phyloP scores from a whole-genome alignment of 2,329 filamentous ascomycete genomes.

The Clarireedia hainanense region DNA sequence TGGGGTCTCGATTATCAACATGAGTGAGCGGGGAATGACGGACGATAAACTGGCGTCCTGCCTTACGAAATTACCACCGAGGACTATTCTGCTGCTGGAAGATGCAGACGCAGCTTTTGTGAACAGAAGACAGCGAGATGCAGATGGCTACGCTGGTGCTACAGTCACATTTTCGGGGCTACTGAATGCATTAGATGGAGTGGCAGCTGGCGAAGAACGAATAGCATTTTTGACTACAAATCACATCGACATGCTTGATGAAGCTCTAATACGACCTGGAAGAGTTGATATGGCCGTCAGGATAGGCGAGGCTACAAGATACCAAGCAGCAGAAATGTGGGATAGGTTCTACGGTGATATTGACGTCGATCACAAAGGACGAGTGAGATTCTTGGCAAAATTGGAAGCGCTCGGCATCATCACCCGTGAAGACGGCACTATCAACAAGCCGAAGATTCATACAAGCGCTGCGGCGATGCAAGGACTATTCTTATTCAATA shows the following conservation, averaged over 20 bases:
- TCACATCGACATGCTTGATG: constrained; percentile 77
- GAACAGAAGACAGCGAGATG: constrained; percentile 51
- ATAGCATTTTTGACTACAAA: constrained; percentile 96
- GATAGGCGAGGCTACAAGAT: constrained; percentile 77
- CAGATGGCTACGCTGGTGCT: constrained; percentile 24
- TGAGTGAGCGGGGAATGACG: constrained; percentile 47
- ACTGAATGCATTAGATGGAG: constrained; percentile 77
- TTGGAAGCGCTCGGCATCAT: constrained; percentile 66
- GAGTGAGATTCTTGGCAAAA: constrained; percentile 61
- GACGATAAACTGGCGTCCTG: constrained; percentile 44
- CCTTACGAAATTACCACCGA: constrained; percentile 42
- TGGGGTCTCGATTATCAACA: constrained; percentile 44
- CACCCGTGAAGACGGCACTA: constrained; percentile 35
- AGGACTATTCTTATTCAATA: constrained; percentile 92
- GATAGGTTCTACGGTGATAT: constrained; percentile 88
- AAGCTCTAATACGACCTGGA: constrained; percentile 82
- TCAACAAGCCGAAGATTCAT: constrained; percentile 16
- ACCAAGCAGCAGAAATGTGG: constrained; percentile 85
- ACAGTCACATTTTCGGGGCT: constrained; percentile 78
- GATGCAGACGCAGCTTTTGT: constrained; percentile 45
- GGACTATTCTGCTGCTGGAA: constrained; percentile 48
- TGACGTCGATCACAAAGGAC: constrained; percentile 55
- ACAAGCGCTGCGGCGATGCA: constrained; percentile 90
- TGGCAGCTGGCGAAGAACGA: constrained; percentile 90
- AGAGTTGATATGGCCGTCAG: constrained; percentile 89